Conservation (phyloP, 1,139 yeast species). For the Kodamaea sp. region DNA sequence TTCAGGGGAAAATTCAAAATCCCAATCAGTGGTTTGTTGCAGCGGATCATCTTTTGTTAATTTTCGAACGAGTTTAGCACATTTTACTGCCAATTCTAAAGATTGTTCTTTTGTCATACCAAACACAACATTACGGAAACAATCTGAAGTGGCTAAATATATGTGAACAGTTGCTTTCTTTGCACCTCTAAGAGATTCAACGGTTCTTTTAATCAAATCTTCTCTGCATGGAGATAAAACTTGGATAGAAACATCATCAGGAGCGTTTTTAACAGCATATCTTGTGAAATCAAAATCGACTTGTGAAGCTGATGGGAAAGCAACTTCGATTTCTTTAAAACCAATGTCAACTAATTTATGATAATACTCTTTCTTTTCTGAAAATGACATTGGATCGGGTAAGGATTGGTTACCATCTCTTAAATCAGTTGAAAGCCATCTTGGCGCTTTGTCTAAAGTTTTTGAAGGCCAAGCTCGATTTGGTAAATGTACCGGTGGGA, state of each 20-base stretch:
- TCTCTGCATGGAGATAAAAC: conserved; percentile 91
- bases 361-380: conserved; percentile 85
- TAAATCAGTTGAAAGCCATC: conserved; percentile 95
- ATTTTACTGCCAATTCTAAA: conserved; percentile 73
- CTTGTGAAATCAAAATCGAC: conserved; percentile 95
- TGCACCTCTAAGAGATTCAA: conserved; percentile 86
- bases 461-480: conserved; percentile 87
- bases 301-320: conserved; percentile 95
- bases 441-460: conserved; percentile 73
- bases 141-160: conserved; percentile 87
- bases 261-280: conserved; percentile 87
- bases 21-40: conserved; percentile 74
- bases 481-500: conserved; percentile 63
- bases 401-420: conserved; percentile 97
- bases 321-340: conserved; percentile 94
- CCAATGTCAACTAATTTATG: conserved; percentile 84
- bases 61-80: conserved; percentile 73
- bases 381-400: conserved; percentile 94
- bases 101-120: conserved; percentile 81
- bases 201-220: conserved; percentile 81
- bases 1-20: conserved; percentile 92
- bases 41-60: conserved; percentile 86
- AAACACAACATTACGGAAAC: conserved; percentile 88
- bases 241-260: conserved; percentile 89
- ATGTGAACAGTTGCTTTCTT: conserved; percentile 87